Evolutionary conservation across 495 filamentous ascomycete species (phyloP).

Genomic region (Aspergillus homomorphus): DNA sequence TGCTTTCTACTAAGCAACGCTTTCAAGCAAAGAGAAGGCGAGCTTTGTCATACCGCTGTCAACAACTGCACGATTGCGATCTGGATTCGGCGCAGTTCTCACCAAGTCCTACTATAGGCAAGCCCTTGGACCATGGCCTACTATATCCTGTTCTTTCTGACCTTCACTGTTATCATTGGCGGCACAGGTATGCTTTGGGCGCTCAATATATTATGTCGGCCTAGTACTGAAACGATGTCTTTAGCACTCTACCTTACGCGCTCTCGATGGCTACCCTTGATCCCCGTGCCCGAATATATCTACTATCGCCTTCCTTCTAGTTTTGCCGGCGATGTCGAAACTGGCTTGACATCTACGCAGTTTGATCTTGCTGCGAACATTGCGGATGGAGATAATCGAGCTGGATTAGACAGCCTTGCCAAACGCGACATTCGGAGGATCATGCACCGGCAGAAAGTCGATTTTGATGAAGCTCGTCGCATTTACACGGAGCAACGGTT

Average conservation of each 20-base stretch:
- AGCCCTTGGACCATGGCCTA: constrained; percentile 49
- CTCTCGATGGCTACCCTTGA: constrained; percentile 63
- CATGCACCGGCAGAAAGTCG: constrained; percentile 74
- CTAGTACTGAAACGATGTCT: constrained; percentile 6
- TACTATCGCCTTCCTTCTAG: constrained; percentile 72
- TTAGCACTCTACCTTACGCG: constrained; percentile 77
- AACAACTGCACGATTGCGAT: not conserved
- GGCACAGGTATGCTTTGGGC: constrained; percentile 52
- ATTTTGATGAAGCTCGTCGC: constrained; percentile 87
- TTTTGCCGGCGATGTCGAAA: constrained; percentile 78
- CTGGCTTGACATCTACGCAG: constrained; percentile 73
- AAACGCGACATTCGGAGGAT: constrained; percentile 81
- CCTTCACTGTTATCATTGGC: constrained; percentile 59
- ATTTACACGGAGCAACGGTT: constrained; percentile 83
- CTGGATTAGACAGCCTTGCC: constrained; percentile 71
- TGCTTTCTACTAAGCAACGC: not conserved
- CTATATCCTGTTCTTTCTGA: constrained; percentile 75
- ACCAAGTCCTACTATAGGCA: not conserved
- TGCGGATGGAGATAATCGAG: constrained; percentile 67
- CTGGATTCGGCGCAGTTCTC: not conserved
- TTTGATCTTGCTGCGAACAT: constrained; percentile 84
- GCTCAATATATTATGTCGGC: not conserved
- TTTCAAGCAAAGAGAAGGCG: not conserved
- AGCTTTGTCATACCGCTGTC: not conserved
- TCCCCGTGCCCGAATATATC: constrained; percentile 57